Evolutionary conservation across 2,329 filamentous ascomycete genomes (phyloP), one percentile per base, ranked within the genome.

Genomic region (Diatrype stigma): DNA sequence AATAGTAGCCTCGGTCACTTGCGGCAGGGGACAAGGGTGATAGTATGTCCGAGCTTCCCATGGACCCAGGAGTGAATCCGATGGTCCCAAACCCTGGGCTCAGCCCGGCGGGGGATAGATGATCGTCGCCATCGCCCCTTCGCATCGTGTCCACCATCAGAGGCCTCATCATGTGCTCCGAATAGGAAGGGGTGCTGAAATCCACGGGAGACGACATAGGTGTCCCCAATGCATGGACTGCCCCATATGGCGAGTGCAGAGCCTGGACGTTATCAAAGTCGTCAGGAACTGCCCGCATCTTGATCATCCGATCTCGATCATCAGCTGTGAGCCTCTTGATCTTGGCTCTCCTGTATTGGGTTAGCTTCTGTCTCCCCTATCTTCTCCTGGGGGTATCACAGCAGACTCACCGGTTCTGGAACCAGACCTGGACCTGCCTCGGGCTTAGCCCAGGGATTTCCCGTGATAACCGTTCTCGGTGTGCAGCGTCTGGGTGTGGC

Each of bases 361-460:
- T 66, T 57, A 66, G 61, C 42, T n/a, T n/a, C n/a, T 26, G 42
- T 28, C 16, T 47, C 48, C 22, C 65, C 42, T 62, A 60, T 51
- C 55, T 19, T 22, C n/a, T n/a, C n/a, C n/a, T n/a, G n/a, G 6
- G 46, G 19, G 21, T 21, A 17, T 34, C 8, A 48, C 38, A n/a
- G 40, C 17, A 42, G 38, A 64, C 79, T 61, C 80, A 96, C 92
- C 92, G 84, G 71, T 97, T 97, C 71, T 97, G 92, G 71, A 97
- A 97, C 93, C 92, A 97, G 46, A 97, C 92, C 70, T 97, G 92
- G 22, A 97, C 93, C 67, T 97, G 92, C 54, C 92, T 84, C 35
- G 92, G 90, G 62, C 89, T 96, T 46, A 97, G 73, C 1, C 92
- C 93, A 30, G 93, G 92, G 44, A 97, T 96, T 67, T 96, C 90